Evolutionary conservation across 352 stramenopile genomes (phyloP), one percentile per base, ranked within the genome.

Genomic region (Globisporangium paddicum): DNA sequence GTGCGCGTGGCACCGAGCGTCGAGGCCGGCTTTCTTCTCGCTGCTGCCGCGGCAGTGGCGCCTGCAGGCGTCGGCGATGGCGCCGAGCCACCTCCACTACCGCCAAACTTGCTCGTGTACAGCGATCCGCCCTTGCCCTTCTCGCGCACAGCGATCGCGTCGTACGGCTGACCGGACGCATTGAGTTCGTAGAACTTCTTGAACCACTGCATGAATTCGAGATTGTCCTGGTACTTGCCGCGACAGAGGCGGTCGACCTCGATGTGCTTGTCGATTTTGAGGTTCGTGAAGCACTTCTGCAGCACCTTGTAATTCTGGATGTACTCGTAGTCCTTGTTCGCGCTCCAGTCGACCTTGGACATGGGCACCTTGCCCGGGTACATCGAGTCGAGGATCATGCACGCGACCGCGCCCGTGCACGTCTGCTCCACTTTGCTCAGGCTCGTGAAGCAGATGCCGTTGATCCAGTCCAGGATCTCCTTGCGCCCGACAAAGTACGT

Each of bases 131-230:
- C 96, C 66, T 99, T 99, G 42, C 97, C 96, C 57, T 93, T 97
- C 7, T 93, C 82, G 6, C 97, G 88, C 30, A 97, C 85, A 4
- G 82, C 83, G 0, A 96, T 55, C 2, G 96, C 74, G 79, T 99
- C 96, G 73, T 99, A 99, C 10, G 98, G 90, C 32, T 77, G 64
- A 4, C 73, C 69, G 2, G 74, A 81, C n/a, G 74, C 81, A 58
- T 94, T 96, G 57, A 90, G 71, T 47, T 98, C 89, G 70, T 96
- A 97, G 54, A 98, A 98, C 26, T 79, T 78, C 60, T 97, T 98
- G 62, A 96, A 94, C 90, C 96, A 99, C 79, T 99, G 98, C 90
- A 99, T 99, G 70, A 99, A 99, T 75, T 99, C 98, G 58, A 99
- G 85, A 75, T 99, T 99, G 72, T 99, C 97, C 72, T 99, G 97